Percentiles rank a stretch among this genome's conserved stretches.
Evolutionary conservation across 2,329 filamentous ascomycete species (phyloP).

Genomic region (Fusarium guadeloupense): DNA sequence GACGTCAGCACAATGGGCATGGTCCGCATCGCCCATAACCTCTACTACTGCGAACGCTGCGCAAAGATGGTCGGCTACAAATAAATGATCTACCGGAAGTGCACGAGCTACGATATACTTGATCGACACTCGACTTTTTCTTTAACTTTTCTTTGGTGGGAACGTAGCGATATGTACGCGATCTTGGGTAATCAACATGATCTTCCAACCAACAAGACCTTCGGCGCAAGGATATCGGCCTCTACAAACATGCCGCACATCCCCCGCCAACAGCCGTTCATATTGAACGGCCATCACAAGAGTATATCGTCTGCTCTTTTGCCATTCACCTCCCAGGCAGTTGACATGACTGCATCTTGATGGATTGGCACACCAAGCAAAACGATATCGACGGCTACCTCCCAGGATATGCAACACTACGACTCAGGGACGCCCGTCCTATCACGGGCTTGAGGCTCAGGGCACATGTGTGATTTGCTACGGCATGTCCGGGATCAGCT

Average conservation of each 20-base stretch:
- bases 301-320: neutral
- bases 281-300: conserved; percentile 6
- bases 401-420: conserved; percentile 2
- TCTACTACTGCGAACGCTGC: conserved; percentile 73
- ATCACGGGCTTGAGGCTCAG: neutral
- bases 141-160: conserved; percentile 19
- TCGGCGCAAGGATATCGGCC: conserved; percentile 28
- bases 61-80: conserved; percentile 71
- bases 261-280: conserved; percentile 7
- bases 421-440: neutral
- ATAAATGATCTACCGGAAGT: conserved; percentile 46
- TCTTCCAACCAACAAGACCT: conserved; percentile 17
- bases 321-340: conserved; percentile 7
- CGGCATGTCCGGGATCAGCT: conserved; percentile 35
- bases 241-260: conserved; percentile 16
- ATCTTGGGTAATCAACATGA: conserved; percentile 22
- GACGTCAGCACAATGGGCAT: conserved; percentile 67
- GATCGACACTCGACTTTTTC: conserved; percentile 1
- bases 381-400: neutral
- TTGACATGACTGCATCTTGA: conserved; percentile 1
- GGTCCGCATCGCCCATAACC: conserved; percentile 71
- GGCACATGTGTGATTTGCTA: conserved; percentile 32
- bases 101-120: conserved; percentile 11
- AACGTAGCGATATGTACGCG: conserved; percentile 25
- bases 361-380: conserved; percentile 16